Base-by-base conservation (phyloP, 2,329 filamentous ascomycete species). In the Pseudopyricularia cyperi region DNA sequence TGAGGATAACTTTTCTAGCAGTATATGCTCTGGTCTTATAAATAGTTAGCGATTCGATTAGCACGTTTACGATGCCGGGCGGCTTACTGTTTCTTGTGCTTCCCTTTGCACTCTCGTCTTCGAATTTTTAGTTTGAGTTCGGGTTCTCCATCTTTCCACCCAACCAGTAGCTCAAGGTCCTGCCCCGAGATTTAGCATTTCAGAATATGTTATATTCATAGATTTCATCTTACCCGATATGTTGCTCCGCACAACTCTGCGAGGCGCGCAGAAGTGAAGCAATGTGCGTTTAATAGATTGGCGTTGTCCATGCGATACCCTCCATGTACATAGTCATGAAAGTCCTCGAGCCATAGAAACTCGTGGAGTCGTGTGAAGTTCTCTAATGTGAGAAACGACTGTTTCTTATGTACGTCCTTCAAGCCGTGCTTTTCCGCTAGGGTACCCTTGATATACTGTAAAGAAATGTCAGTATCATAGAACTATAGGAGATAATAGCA, bases 201-300 rank as follows among this genome's bases (percentile, higher is more conserved):
- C 30, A 24, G 24, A 54, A 7, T 50, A 37, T 50, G n/a, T 37
- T 32, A 35, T 12, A n/a, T 5, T 37, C 15, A 17, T 33, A 49
- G 33, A 49, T 11, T 14, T 32, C 14, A 37, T 54, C 24, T 33
- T 48, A 54, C 50, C 32, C 50, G 35, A 48, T 54, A 54, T 26
- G 24, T 54, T 42, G 42, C 47, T 30, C 52, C 15, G 22, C 17
- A 54, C 17, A 54, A 47, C 47, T 54, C 39, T 54, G 52, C 15
- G 19, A 54, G n/a, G 33, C 30, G 30, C 33, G 28, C 33, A 51
- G 28, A 54, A 44, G 24, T 54, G 15, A 54, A 54, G 48, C 17
- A 54, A 30, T 54, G 37, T 33, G 19, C 52, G 22, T 54, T 54
- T 22, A 54, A 26, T 32, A 54, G 17, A 37, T 52, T 54, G 39